A percentile compares a stretch with the other conserved stretches of the same genome.
These are phyloP conservation scores for Cymbomonas tetramitiformis DNA, from an alignment of 139 green algal genomes.

Conservation along the genomic window DNA sequence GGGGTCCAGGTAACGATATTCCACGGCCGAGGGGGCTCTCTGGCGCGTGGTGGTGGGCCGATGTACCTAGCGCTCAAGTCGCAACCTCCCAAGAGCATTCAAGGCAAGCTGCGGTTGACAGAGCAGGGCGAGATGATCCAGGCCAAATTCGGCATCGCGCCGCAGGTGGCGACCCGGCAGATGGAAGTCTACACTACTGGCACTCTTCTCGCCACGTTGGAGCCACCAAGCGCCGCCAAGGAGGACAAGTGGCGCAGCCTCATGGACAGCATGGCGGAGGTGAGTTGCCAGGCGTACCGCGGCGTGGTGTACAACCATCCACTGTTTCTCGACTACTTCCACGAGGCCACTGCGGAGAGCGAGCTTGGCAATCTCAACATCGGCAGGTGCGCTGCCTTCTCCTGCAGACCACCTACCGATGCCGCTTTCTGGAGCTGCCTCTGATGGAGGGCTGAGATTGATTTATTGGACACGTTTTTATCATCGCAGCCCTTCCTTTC, in stretches of 20 bases:
- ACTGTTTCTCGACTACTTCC: slow-evolving; percentile 81
- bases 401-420: no score
- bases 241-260: slow-evolving; percentile 62
- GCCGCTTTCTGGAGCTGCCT: no score
- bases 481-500: no score
- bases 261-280: slow-evolving; percentile 53
- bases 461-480: no score
- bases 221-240: no score
- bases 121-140: slow-evolving; percentile 78
- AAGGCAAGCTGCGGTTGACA: slow-evolving; percentile 76
- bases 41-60: slow-evolving; percentile 82
- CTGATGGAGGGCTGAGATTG: no score
- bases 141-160: slow-evolving; percentile 76
- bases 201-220: no score
- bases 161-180: no score
- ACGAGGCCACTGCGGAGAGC: slow-evolving; percentile 67
- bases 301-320: slow-evolving; percentile 56
- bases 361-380: slow-evolving; percentile 96
- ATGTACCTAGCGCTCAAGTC: slow-evolving; percentile 82
- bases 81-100: slow-evolving; percentile 71
- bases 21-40: slow-evolving; percentile 82
- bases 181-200: no score
- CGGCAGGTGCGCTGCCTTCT: no score
- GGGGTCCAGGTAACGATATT: slow-evolving; percentile 73
- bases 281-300: slow-evolving; percentile 47